Percentiles rank a stretch among this genome's conserved stretches.
phyloP scores from a whole-genome alignment of 2,329 filamentous ascomycete genomes.

The Aureobasidium sp. region DNA sequence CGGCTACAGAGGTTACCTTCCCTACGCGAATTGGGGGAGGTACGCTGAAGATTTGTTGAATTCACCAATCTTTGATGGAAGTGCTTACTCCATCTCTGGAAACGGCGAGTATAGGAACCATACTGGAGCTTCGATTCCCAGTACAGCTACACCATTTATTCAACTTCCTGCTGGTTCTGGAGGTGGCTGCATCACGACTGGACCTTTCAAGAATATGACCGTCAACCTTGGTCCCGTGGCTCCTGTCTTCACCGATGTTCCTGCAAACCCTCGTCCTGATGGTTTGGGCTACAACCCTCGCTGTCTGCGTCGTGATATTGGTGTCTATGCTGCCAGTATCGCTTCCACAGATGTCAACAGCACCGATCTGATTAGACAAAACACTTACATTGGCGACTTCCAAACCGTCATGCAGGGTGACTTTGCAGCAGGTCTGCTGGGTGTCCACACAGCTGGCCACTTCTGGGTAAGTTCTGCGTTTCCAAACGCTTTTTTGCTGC shows the following conservation, averaged over 20 bases:
- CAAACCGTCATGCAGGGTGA: slow-evolving; percentile 22
- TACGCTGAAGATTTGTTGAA: slow-evolving; percentile 34
- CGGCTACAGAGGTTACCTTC: slow-evolving; percentile 33
- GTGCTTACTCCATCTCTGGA: slow-evolving; percentile 32
- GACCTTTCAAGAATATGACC: slow-evolving; percentile 40
- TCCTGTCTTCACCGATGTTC: slow-evolving; percentile 24
- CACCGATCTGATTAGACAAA: slow-evolving; percentile 16
- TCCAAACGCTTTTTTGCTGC: too few relatives aligned
- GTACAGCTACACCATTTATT: slow-evolving; percentile 15
- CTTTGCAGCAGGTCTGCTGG: slow-evolving; percentile 15
- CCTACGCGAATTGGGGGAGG: slow-evolving; percentile 46
- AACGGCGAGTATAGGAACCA: slow-evolving; percentile 24
- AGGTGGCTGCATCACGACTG: slow-evolving; percentile 43
- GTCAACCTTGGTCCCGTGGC: slow-evolving; percentile 42
- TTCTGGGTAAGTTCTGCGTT: slow-evolving; percentile 26
- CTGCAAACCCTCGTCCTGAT: slow-evolving; percentile 22
- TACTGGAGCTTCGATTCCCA: slow-evolving; percentile 30
- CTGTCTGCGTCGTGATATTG: slow-evolving; percentile 32
- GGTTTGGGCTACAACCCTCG: slow-evolving; percentile 25
- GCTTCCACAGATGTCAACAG: slow-evolving; percentile 15
- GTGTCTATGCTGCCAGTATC: slow-evolving; percentile 12
- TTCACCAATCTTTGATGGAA: slow-evolving; percentile 49
- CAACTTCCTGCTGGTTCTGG: slow-evolving; percentile 39
- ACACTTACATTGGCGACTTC: slow-evolving; percentile 16
- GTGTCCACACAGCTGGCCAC: slow-evolving; percentile 39